Percentiles rank a stretch among this genome's conserved stretches.
These are phyloP conservation scores for Aspergillus eucalypticola DNA, from an alignment of 2,329 filamentous ascomycete genomes.

Conservation along the genomic window DNA sequence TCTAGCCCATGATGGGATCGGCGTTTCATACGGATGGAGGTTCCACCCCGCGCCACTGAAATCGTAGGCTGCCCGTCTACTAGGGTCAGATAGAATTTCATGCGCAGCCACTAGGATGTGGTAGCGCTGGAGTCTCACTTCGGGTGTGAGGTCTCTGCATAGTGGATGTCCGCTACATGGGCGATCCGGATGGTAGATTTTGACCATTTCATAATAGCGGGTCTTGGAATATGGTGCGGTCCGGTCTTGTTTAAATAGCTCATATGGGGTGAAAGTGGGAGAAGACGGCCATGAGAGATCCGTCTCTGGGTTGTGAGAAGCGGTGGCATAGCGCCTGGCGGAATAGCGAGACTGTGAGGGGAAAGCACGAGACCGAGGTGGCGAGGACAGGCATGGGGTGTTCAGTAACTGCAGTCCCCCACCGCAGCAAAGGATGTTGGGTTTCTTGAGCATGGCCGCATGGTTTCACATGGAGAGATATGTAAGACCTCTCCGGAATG, in stretches of 20 bases:
- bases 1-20: slow-evolving; percentile 22
- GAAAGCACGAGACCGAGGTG: slow-evolving; percentile 30
- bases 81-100: slow-evolving; percentile 78
- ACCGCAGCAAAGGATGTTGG: slow-evolving; percentile 40
- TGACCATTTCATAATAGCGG: slow-evolving; percentile 87
- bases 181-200: slow-evolving; percentile 91
- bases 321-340: slow-evolving; percentile 35
- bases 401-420: slow-evolving; percentile 39
- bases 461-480: slow-evolving; percentile 29
- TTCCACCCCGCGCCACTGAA: slow-evolving; percentile 78
- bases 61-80: slow-evolving; percentile 80
- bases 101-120: slow-evolving; percentile 85
- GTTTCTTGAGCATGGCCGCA: slow-evolving; percentile 52
- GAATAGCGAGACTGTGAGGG: slow-evolving; percentile 20
- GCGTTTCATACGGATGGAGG: slow-evolving; percentile 42
- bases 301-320: slow-evolving; percentile 30
- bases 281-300: slow-evolving; percentile 47
- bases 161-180: slow-evolving; percentile 46
- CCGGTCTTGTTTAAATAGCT: slow-evolving; percentile 70
- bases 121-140: slow-evolving; percentile 80
- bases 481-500: background rate
- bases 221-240: slow-evolving; percentile 75
- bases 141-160: slow-evolving; percentile 54
- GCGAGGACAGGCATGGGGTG: slow-evolving; percentile 23
- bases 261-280: slow-evolving; percentile 70